Evolutionary conservation across 192 early-diverging fungal species (phyloP).

Genomic region (Entomortierella chlamydospora): DNA sequence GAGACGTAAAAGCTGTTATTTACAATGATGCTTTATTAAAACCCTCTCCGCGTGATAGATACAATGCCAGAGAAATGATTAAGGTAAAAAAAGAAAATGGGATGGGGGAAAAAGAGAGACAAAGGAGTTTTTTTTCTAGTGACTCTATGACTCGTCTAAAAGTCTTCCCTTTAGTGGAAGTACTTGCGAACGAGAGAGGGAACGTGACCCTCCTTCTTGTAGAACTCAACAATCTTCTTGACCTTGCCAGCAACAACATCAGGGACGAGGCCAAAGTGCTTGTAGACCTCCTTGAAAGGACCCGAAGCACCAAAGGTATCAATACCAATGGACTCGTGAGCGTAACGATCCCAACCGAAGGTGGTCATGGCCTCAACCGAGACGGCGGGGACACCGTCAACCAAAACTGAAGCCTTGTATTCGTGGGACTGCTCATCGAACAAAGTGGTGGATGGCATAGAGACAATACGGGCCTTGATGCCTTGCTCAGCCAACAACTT

Average conservation of each 20-base stretch:
- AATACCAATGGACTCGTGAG: constrained; percentile 89
- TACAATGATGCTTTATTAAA: constrained; percentile 19
- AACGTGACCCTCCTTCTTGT: constrained; percentile 66
- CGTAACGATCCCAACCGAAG: constrained; percentile 93
- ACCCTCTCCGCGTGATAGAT: background rate
- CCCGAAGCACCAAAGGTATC: constrained; percentile 91
- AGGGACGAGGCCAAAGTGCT: constrained; percentile 85
- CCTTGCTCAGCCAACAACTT: constrained; percentile 73
- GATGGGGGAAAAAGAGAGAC: background rate
- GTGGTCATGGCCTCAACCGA: constrained; percentile 91
- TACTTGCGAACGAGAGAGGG: constrained; percentile 57
- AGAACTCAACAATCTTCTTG: constrained; percentile 83
- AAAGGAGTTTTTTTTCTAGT: no score
- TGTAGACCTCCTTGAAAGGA: constrained; percentile 85
- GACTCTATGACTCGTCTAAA: no score
- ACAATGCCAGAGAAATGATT: background rate
- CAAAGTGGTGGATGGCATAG: constrained; percentile 93
- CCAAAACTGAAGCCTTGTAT: constrained; percentile 87
- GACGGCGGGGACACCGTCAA: constrained; percentile 83
- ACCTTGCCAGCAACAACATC: constrained; percentile 82
- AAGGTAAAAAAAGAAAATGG: background rate
- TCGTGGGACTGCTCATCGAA: constrained; percentile 87
- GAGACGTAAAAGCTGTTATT: constrained; percentile 2
- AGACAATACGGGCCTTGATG: constrained; percentile 86
- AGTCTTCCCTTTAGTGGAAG: constrained; percentile 32